These are phyloP conservation scores for Spiromastix sp. DNA, from an alignment of 2,329 filamentous ascomycete species.

Conservation along the genomic window DNA sequence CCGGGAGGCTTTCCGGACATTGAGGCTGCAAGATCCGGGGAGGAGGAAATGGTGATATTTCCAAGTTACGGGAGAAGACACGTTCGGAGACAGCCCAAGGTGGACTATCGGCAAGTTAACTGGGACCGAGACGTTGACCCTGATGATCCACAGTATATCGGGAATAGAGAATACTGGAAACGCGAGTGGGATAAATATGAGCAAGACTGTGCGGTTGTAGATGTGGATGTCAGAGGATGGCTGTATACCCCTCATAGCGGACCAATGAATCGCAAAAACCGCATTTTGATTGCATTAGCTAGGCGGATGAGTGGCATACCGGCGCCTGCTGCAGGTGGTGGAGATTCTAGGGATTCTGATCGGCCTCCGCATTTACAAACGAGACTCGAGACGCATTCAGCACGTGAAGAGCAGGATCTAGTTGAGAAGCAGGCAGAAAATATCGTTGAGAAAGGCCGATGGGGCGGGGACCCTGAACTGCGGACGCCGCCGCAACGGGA, in stretches of 20 bases:
- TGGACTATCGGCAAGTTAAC: conserved; percentile 14
- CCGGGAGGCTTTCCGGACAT: conserved; percentile 76
- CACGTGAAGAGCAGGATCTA: conserved; percentile 49
- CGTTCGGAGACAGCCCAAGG: conserved; percentile 36
- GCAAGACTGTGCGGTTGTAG: conserved; percentile 74
- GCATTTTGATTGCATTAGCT: conserved; percentile 76
- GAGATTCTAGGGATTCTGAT: conserved; percentile 37
- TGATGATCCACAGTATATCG: conserved; percentile 36
- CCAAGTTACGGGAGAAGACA: conserved; percentile 83
- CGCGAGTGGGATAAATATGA: conserved; percentile 70
- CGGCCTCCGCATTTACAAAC: conserved; percentile 32
- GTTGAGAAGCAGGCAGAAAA: conserved; percentile 66
- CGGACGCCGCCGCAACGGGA: conserved; percentile 23
- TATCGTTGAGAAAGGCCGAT: conserved; percentile 62
- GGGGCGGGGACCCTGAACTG: conserved; percentile 59
- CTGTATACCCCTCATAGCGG: conserved; percentile 78
- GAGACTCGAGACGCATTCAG: too few relatives aligned
- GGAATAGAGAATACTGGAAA: conserved; percentile 64
- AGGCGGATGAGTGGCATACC: conserved; percentile 81
- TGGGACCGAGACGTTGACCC: conserved; percentile 16
- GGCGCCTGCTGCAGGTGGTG: conserved; percentile 40
- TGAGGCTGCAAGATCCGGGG: conserved; percentile 65
- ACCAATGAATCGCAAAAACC: conserved; percentile 76
- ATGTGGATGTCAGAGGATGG: conserved; percentile 94
- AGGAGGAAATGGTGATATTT: conserved; percentile 90